Conservation (phyloP, 495 filamentous ascomycete species). For the Darksidea phi region DNA sequence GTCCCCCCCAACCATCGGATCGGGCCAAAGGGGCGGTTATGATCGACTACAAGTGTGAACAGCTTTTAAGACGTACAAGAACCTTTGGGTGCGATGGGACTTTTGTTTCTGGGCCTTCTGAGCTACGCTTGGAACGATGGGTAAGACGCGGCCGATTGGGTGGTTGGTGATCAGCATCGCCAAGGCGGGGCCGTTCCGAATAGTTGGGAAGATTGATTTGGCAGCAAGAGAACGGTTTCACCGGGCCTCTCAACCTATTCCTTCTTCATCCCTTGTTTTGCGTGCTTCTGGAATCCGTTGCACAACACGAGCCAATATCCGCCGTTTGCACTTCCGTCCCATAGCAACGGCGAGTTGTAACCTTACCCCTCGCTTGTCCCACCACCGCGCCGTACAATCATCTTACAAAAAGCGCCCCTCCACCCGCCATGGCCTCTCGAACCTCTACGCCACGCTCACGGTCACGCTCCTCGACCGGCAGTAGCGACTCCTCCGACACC, state of each 20-base stretch:
- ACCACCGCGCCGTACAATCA: neutral
- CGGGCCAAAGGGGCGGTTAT: too few relatives aligned
- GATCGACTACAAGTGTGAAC: too few relatives aligned
- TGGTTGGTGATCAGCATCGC: neutral
- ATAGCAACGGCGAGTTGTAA: neutral
- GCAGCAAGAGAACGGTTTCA: neutral
- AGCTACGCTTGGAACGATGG: too few relatives aligned
- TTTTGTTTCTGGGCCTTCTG: too few relatives aligned
- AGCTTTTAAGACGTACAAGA: too few relatives aligned
- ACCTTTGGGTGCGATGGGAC: too few relatives aligned
- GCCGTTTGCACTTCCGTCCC: neutral
- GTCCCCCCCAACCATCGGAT: too few relatives aligned
- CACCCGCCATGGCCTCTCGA: slow-evolving; percentile 16
- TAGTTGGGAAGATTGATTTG: neutral
- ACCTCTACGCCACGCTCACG: slow-evolving; percentile 22
- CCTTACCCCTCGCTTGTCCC: neutral
- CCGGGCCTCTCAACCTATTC: too few relatives aligned
- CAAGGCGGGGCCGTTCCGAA: neutral
- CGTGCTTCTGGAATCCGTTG: neutral
- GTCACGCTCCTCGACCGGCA: slow-evolving; percentile 18
- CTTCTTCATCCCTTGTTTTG: neutral
- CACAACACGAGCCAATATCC: neutral
- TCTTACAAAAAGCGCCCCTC: neutral
- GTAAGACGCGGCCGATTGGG: neutral
- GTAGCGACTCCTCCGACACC: slow-evolving; percentile 27